phyloP scores from a whole-genome alignment of 2,329 filamentous ascomycete genomes.

The Bipolaris victoriae region DNA sequence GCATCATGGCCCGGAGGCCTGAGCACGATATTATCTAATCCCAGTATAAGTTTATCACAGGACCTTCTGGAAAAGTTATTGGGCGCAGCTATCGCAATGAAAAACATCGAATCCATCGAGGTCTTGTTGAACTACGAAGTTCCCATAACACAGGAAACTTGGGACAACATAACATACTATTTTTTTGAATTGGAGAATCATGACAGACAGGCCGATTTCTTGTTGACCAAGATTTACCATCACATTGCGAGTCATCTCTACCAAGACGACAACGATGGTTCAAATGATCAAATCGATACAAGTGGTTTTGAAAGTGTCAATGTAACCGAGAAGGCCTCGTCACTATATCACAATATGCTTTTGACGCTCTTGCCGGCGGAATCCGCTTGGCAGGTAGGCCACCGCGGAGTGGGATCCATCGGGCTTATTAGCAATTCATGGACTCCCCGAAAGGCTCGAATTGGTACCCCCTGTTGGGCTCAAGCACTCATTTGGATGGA shows the following conservation, averaged over 20 bases:
- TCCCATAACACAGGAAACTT: not conserved
- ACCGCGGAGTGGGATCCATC: not conserved
- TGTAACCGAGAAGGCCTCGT: too few relatives aligned
- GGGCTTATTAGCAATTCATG: too few relatives aligned
- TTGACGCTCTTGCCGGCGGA: not conserved
- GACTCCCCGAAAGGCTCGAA: too few relatives aligned
- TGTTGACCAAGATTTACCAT: not conserved
- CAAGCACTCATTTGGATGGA: not conserved
- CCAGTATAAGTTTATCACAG: too few relatives aligned
- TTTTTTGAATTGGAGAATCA: too few relatives aligned
- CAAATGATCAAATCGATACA: not conserved
- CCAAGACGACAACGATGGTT: not conserved
- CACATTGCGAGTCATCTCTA: not conserved
- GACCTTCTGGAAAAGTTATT: too few relatives aligned
- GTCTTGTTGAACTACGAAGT: not conserved
- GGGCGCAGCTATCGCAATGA: not conserved
- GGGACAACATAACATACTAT: not conserved
- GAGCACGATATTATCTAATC: not conserved
- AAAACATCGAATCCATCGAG: not conserved
- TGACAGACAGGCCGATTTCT: not conserved
- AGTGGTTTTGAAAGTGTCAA: not conserved
- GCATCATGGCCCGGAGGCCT: not conserved
- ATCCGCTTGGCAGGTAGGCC: not conserved
- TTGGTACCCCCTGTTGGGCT: not conserved
- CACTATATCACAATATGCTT: not conserved